Percentiles rank a stretch among this genome's conserved stretches.
These are phyloP conservation scores for Picea glauca DNA, from an alignment of 75 land plant genomes.

Conservation along the genomic window DNA sequence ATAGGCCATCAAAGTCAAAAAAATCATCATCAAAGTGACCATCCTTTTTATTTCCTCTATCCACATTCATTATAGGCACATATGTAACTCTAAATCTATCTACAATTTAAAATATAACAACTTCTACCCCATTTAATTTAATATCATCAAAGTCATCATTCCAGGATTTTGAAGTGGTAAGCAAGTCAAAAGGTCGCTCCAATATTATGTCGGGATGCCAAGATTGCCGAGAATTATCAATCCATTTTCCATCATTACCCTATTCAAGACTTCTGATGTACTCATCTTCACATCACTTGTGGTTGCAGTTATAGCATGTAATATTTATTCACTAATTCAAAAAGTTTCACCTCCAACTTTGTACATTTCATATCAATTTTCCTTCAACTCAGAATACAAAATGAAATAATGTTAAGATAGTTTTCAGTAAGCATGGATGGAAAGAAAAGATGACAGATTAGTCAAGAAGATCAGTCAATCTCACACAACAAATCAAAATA, in stretches of 20 bases:
- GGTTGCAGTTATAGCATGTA: constrained; percentile 74
- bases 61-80: constrained; percentile 8
- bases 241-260: constrained; percentile 29
- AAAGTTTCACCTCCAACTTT: constrained; percentile 66
- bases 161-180: constrained; percentile 44
- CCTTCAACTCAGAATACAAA: background rate
- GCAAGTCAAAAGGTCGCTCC: constrained; percentile 18
- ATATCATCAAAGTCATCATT: constrained; percentile 66
- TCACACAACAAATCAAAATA: background rate
- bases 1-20: constrained; percentile 15
- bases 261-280: constrained; percentile 27
- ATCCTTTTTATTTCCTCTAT: constrained; percentile 5
- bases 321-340: constrained; percentile 72
- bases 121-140: constrained; percentile 66
- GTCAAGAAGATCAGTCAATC: background rate
- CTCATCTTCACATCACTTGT: background rate
- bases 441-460: background rate
- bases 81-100: constrained; percentile 27
- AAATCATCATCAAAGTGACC: constrained; percentile 36
- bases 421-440: background rate
- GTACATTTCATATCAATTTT: background rate
- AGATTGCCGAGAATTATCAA: constrained; percentile 13
- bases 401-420: background rate
- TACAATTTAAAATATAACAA: constrained; percentile 64
- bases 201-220: constrained; percentile 10